Evolutionary conservation across 1,139 yeast genomes (phyloP).

Genomic region (Yamadazyma spencermartinsiae): DNA sequence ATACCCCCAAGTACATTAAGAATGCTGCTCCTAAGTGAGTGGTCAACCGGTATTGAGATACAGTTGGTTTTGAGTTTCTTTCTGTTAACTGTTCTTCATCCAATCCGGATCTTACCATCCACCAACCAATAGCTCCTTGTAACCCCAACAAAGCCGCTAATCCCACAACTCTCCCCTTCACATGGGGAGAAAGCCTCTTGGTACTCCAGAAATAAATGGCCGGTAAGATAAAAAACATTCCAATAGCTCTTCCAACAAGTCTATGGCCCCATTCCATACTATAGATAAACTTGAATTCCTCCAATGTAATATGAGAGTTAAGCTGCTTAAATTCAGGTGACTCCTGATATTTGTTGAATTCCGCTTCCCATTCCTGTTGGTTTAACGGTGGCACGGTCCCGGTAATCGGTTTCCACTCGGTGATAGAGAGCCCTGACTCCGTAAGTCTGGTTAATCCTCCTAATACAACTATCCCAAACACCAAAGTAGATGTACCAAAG

Average conservation of each 20-base stretch:
- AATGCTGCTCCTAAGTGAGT: constrained; percentile 96
- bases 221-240: constrained; percentile 78
- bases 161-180: constrained; percentile 67
- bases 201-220: constrained; percentile 76
- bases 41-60: constrained; percentile 91
- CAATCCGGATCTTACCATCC: constrained; percentile 98
- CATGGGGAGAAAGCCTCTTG: constrained; percentile 65
- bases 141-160: constrained; percentile 79
- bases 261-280: constrained; percentile 99
- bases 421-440: constrained; percentile 92
- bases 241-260: constrained; percentile 87
- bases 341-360: constrained; percentile 74
- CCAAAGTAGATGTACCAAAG: constrained; percentile 84
- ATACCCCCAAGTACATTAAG: constrained; percentile 80
- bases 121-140: constrained; percentile 98
- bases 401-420: constrained; percentile 98
- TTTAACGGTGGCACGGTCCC: constrained; percentile 88
- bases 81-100: constrained; percentile 79
- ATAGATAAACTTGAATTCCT: constrained; percentile 92
- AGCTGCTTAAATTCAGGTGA: constrained; percentile 91
- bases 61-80: constrained; percentile 89
- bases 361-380: constrained; percentile 80
- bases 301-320: constrained; percentile 86
- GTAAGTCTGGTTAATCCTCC: constrained; percentile 96
- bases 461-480: constrained; percentile 92